phyloP scores from a whole-genome alignment of 2,329 filamentous ascomycete species.

The Phaeosphaeria sp. region DNA sequence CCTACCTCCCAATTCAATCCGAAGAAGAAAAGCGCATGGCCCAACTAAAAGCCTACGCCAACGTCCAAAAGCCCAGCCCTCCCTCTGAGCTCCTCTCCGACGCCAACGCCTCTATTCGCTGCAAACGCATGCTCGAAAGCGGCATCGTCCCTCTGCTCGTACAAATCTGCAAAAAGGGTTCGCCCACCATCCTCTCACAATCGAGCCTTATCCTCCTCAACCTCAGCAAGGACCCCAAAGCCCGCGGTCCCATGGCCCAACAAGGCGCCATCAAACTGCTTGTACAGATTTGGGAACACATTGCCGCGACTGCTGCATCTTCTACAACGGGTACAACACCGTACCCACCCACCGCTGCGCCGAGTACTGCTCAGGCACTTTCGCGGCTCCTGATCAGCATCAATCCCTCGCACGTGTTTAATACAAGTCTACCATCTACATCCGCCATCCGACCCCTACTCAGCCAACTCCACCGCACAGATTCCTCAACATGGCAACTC shows the following conservation, averaged over 20 bases:
- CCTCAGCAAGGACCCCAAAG: conserved; percentile 73
- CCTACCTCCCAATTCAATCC: conserved; percentile 76
- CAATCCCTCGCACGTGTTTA: conserved; percentile 84
- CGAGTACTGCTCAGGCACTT: conserved; percentile 77
- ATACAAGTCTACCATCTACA: conserved; percentile 72
- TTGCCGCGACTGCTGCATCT: conserved; percentile 53
- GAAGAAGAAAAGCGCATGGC: conserved; percentile 93
- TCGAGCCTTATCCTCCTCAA: conserved; percentile 79
- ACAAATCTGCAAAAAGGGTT: conserved; percentile 74
- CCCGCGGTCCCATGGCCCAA: conserved; percentile 82
- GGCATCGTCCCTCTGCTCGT: conserved; percentile 80
- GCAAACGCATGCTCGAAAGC: conserved; percentile 78
- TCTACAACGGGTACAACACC: conserved; percentile 49
- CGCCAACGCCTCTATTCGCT: conserved; percentile 75
- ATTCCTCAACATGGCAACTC: conserved; percentile 69
- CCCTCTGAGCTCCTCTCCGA: conserved; percentile 77
- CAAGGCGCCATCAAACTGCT: conserved; percentile 92
- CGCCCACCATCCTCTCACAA: conserved; percentile 72
- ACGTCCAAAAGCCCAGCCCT: conserved; percentile 71
- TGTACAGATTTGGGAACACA: conserved; percentile 70
- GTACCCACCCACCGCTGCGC: conserved; percentile 39
- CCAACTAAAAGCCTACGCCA: conserved; percentile 92
- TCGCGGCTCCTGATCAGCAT: conserved; percentile 87
- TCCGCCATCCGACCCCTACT: conserved; percentile 84
- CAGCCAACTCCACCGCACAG: conserved; percentile 72